These are phyloP conservation scores for Candida germanica DNA, from an alignment of 805 yeast species.

Conservation along the genomic window DNA sequence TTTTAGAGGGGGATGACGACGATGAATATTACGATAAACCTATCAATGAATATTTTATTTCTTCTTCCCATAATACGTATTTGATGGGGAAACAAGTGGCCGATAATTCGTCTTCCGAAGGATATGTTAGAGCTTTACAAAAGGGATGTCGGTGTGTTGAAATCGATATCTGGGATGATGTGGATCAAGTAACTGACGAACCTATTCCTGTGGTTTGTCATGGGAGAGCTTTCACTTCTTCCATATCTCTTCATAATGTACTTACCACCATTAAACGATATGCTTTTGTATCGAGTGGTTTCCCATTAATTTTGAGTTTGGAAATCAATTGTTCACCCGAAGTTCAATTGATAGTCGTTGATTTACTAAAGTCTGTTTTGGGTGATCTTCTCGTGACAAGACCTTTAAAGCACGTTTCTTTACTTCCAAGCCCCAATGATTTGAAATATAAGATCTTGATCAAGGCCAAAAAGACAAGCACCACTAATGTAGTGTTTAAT, in stretches of 20 bases:
- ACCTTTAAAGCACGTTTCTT: conserved; percentile 30
- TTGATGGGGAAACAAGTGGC: conserved; percentile 83
- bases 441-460: conserved; percentile 69
- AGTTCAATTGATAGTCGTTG: conserved; percentile 61
- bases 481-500: conserved; percentile 13
- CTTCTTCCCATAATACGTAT: conserved; percentile 95
- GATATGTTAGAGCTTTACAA: conserved; percentile 80
- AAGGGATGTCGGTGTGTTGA: conserved; percentile 95
- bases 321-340: conserved; percentile 75
- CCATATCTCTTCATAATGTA: conserved; percentile 68
- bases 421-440: conserved; percentile 70
- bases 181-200: conserved; percentile 45
- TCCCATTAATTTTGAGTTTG: conserved; percentile 80
- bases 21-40: conserved; percentile 46
- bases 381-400: conserved; percentile 53
- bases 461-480: conserved; percentile 66
- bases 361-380: conserved; percentile 51
- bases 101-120: conserved; percentile 85
- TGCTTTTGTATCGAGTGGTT: conserved; percentile 84
- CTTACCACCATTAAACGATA: conserved; percentile 72
- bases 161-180: conserved; percentile 89
- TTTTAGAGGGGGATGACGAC: conserved; percentile 11
- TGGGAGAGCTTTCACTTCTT: conserved; percentile 78
- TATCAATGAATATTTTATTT: conserved; percentile 79
- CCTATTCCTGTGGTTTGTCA: conserved; percentile 77